Percentiles rank a stretch among this genome's conserved stretches.
Conservation (phyloP, 352 stramenopile genomes). For the Phytophthora meadii region DNA sequence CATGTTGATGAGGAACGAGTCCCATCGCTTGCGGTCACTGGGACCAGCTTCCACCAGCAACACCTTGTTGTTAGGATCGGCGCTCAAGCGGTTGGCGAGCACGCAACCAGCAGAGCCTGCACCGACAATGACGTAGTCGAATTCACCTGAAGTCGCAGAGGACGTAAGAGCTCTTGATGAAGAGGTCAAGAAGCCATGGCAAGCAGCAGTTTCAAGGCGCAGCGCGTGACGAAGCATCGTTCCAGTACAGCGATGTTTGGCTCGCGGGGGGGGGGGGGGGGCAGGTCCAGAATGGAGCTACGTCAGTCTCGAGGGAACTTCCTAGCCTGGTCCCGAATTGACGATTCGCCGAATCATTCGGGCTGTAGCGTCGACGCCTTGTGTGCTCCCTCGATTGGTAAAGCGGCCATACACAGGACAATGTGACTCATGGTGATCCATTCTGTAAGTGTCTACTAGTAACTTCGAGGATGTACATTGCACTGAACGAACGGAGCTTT, state of each 20-base stretch:
- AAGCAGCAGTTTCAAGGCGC: constrained; percentile 2
- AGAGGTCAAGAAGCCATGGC: background rate
- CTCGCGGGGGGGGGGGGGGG: background rate
- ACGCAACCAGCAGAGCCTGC: constrained; percentile 90
- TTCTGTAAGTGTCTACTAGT: too few relatives aligned
- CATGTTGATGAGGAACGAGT: constrained; percentile 91
- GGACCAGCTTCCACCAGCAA: constrained; percentile 91
- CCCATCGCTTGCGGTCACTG: constrained; percentile 78
- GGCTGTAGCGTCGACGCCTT: constrained; percentile 8
- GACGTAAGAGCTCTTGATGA: constrained; percentile 36
- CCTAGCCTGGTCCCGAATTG: background rate
- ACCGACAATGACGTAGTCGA: constrained; percentile 94
- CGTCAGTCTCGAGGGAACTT: too few relatives aligned
- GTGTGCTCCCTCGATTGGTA: constrained; percentile 18
- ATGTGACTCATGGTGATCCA: too few relatives aligned
- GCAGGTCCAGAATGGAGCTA: constrained; percentile 9
- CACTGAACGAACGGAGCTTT: too few relatives aligned
- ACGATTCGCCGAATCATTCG: constrained; percentile 1
- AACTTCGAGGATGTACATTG: too few relatives aligned
- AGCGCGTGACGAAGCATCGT: constrained; percentile 22
- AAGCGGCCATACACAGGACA: constrained; percentile 2
- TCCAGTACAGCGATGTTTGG: too few relatives aligned
- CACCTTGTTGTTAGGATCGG: constrained; percentile 83
- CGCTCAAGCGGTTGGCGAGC: constrained; percentile 88
- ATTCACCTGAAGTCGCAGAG: constrained; percentile 39